phyloP scores from a whole-genome alignment of 1,284 basidiomycete genomes.

The Leccinum pachyderme region DNA sequence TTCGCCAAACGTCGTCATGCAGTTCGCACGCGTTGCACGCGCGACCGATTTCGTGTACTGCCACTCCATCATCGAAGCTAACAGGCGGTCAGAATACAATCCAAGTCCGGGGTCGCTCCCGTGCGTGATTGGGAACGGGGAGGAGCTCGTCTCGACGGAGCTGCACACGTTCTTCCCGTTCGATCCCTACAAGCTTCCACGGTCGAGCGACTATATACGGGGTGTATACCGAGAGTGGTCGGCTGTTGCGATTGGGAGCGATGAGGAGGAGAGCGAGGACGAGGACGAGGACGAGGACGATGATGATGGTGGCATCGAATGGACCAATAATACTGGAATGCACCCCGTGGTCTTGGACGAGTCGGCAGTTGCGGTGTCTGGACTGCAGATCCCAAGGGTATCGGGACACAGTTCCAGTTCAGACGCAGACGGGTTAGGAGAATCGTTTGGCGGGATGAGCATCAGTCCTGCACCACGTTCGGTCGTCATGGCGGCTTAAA shows the following conservation, averaged over 20 bases:
- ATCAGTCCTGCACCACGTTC: slow-evolving; percentile 54
- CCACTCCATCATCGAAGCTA: slow-evolving; percentile 89
- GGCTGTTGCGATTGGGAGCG: slow-evolving; percentile 69
- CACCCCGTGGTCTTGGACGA: not conserved
- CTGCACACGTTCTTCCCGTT: slow-evolving; percentile 98
- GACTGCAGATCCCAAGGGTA: slow-evolving; percentile 21
- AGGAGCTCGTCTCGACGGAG: slow-evolving; percentile 57
- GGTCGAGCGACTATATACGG: slow-evolving; percentile 66
- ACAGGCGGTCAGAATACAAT: slow-evolving; percentile 59
- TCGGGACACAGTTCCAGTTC: slow-evolving; percentile 1
- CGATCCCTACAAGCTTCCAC: slow-evolving; percentile 91
- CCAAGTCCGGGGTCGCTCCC: slow-evolving; percentile 28
- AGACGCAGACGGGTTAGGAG: slow-evolving; percentile 44
- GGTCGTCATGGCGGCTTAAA: slow-evolving; percentile 9
- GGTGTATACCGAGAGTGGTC: slow-evolving; percentile 76
- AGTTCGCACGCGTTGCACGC: slow-evolving; percentile 94
- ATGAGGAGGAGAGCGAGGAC: slow-evolving; percentile 66
- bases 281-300: slow-evolving; percentile 37
- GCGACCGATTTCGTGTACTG: slow-evolving; percentile 93
- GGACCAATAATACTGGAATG: not conserved
- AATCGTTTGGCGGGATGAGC: slow-evolving; percentile 75
- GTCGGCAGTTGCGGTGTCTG: not conserved
- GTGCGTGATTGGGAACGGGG: slow-evolving; percentile 30
- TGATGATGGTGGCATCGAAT: not conserved
- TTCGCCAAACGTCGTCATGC: slow-evolving; percentile 85